Evolutionary conservation across 768 basidiomycete species (phyloP), one percentile per base, ranked within the genome.

Genomic region (Lyophyllum decastes): DNA sequence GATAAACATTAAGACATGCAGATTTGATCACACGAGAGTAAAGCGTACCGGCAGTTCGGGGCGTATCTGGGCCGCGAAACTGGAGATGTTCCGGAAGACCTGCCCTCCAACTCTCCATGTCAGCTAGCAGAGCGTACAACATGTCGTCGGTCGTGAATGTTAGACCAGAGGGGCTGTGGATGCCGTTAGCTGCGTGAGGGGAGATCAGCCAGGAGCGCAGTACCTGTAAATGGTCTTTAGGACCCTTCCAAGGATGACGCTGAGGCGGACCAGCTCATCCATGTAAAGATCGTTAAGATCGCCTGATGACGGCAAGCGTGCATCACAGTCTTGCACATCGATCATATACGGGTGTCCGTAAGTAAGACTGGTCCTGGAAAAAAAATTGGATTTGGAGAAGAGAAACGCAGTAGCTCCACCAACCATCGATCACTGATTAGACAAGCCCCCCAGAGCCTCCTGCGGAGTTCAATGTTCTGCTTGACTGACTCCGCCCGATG

Each of bases 331-430:
- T 63, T 90, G 87, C 2, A 98, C 85, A 70, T 98, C 95, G 60
- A 99, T 96, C 90, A 96, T 92, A 70, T 88, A 90, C 2, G 96
- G 96, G 63, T 94, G 92, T 0, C 96, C 96, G 64, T 94, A 93
- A 22, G 92, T 88, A 35, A 95, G 77, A 68, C 91, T 92, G 54
- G 88, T 83, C 92, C 92, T 93, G 66, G 17, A 51, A 55, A 47
- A 30, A 45, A 53, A 33, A 54, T 49, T 54, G 34, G 38, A 44
- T 34, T 3, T 58, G 35, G 10, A 46, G 30, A 24, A 26, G 50
- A 59, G 63, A 54, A 27, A 11, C 4, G 27, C 14, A 19, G 44
- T 54, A 49, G 43, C 56, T 21, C 54, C 43, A 69, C 81, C 63
- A 75, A 93, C 92, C 95, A 97, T 75, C 96, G 81, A 73, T 99